Base-by-base conservation (phyloP, 768 basidiomycete genomes). In the Tylopilus subfusipes region DNA sequence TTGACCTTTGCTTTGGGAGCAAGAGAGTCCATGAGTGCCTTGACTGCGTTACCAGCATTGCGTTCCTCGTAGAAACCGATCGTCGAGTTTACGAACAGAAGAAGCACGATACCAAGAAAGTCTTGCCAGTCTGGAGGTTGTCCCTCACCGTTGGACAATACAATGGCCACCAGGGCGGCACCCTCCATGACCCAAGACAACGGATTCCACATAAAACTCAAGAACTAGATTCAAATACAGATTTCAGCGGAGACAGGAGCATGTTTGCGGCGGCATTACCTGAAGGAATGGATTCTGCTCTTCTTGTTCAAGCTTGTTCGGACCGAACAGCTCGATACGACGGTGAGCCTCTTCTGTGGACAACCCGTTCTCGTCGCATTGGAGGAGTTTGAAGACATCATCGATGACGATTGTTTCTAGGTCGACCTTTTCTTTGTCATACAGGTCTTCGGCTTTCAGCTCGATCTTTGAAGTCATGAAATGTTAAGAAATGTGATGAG, bases 101-200 rank as follows among this genome's bases (percentile, higher is more conserved):
- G 83, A 47, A 91, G 77, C 63, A 97, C 75, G 77, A 98, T 98
- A 82, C 96, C 96, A 74, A 90, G 82, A 75, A 98, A 98, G 78
- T 98, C 96, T 69, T 90, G 78, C 96, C 96, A 98, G 68, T 98
- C 95, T 19, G 96, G 96, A 27, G 95, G 83, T 51, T 79, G 76
- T 52, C 78, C 76, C 63, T 85, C 85, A 73, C 96, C 96, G 73
- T 98, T 98, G 52, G 96, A 97, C 29, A 98, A 83, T 39, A 83
- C 93, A 71, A 98, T 98, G 45, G 96, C 95, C 61, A 94, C 93
- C 29, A 93, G 79, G 9, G 92, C 90, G 36, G 94, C 94, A 58
- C 88, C 93, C 74, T 98, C 96, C 96, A 98, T 98, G 73, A 98
- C 96, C 96, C 96, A 98, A 31, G 96, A 98, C 13, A 98, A 79